Evolutionary conservation across 306 rosid genomes (phyloP), one percentile per base, ranked within the genome.

Genomic region (Ammopiptanthus mongolicus): DNA sequence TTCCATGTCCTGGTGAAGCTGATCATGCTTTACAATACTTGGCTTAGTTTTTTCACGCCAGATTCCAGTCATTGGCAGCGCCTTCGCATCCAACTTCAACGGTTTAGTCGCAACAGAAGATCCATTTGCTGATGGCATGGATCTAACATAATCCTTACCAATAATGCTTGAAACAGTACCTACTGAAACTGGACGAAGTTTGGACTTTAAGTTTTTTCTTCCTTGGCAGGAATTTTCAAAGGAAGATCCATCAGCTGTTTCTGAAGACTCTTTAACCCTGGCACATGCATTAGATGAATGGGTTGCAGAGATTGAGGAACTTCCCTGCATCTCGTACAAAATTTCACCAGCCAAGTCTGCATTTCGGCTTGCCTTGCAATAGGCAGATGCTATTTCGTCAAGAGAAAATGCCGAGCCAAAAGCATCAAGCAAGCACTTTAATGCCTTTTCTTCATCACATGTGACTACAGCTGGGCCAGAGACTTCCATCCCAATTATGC

Each of bases 301-400:
- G 52, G 71, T 42, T 22, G 81, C 46, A 53, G 84, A 73, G 25
- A 65, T 41, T 18, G 86, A 82, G 51, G 81, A 17, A 33, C 85
- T 82, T 67, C 73, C 85, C 68, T 77, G 84, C 90, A 73, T 88
- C 65, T 69, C 81, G 62, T 21, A 70, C 80, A 95, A 77, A 48
- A 89, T 80, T 55, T 84, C 91, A 57, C 87, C 88, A 6, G 97
- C 92, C 79, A 84, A 75, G 15, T 81, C 85, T 14, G 89, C 86
- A 76, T 88, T 82, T 46, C 76, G 74, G 53, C 85, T 85, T 3
- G 97, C 93, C 85, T 86, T 85, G 81, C 87, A 75, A 74, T 82
- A 91, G 17, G 97, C 97, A 73, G 89, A 79, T 77, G 98, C 95
- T 77, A 94, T 90, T 73, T 94, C 86, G 0, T 88, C 84, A 21